These are phyloP conservation scores for Ceratobasidium sp. DNA, from an alignment of 1,284 basidiomycete genomes.

Conservation along the genomic window DNA sequence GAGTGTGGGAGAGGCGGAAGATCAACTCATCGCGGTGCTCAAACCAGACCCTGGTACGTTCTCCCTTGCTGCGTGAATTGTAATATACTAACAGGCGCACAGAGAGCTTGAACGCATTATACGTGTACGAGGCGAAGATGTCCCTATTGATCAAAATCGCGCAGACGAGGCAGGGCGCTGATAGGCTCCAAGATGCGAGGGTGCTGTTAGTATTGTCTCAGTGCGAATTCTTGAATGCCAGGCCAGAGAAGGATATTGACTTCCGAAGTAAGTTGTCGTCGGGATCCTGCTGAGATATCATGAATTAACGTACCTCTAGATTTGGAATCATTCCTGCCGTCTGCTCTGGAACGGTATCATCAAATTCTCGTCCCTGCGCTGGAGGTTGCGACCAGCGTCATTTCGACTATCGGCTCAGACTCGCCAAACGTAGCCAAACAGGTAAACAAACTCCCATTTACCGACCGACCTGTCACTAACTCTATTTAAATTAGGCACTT, in stretches of 20 bases:
- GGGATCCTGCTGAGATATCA: not conserved
- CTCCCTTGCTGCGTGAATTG: conserved; percentile 32
- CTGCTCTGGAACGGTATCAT: conserved; percentile 88
- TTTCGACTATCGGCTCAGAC: conserved; percentile 75
- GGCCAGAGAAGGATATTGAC: conserved; percentile 84
- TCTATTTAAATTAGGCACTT: conserved; percentile 65
- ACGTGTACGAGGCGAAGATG: conserved; percentile 96
- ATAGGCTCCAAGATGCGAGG: conserved; percentile 85
- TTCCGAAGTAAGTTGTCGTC: conserved; percentile 75
- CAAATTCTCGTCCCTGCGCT: conserved; percentile 88
- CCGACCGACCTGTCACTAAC: not conserved
- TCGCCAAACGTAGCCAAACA: conserved; percentile 76
- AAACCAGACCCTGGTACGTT: conserved; percentile 87
- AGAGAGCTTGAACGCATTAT: conserved; percentile 92
- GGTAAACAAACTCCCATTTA: conserved; percentile 59
- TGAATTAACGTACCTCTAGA: conserved; percentile 63
- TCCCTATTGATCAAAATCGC: conserved; percentile 88
- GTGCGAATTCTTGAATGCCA: conserved; percentile 88
- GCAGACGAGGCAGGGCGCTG: conserved; percentile 85
- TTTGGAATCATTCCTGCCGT: conserved; percentile 87
- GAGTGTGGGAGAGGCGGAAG: conserved; percentile 86
- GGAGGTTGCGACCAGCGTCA: conserved; percentile 79
- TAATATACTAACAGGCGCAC: not conserved
- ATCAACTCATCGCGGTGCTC: conserved; percentile 82
- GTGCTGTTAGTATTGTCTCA: conserved; percentile 84